These are phyloP conservation scores for Sanghuangporus sanghuang DNA, from an alignment of 1,284 basidiomycete species.

Conservation along the genomic window DNA sequence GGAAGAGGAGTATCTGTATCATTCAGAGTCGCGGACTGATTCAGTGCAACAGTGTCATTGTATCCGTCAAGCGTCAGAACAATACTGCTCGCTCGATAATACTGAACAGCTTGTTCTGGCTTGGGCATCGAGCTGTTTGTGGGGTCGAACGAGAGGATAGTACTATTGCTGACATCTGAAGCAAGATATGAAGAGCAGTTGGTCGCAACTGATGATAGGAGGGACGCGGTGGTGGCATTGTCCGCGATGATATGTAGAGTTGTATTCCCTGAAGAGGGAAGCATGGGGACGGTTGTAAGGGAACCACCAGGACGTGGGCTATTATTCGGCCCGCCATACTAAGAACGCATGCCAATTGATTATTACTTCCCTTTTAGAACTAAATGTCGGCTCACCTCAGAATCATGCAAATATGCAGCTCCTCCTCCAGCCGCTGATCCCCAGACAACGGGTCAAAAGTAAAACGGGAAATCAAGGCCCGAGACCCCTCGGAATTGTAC, in stretches of 20 bases:
- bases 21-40: constrained; percentile 22
- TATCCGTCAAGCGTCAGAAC: constrained; percentile 57
- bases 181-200: constrained; percentile 39
- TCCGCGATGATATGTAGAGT: constrained; percentile 57
- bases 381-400: constrained; percentile 28
- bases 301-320: constrained; percentile 54
- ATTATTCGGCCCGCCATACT: constrained; percentile 54
- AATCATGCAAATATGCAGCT: constrained; percentile 38
- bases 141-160: constrained; percentile 30
- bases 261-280: constrained; percentile 38
- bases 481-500: constrained; percentile 34
- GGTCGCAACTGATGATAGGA: constrained; percentile 40
- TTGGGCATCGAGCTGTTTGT: constrained; percentile 30
- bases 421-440: constrained; percentile 18
- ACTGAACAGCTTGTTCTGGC: constrained; percentile 52
- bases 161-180: constrained; percentile 25
- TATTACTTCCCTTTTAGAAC: neutral
- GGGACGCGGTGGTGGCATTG: constrained; percentile 45
- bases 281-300: constrained; percentile 44
- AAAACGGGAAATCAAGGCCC: constrained; percentile 46
- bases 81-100: constrained; percentile 54
- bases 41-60: constrained; percentile 41
- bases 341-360: neutral
- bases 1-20: constrained; percentile 33
- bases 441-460: constrained; percentile 56